Conservation (phyloP, 768 basidiomycete species). For the Kwoniella europaea region DNA sequence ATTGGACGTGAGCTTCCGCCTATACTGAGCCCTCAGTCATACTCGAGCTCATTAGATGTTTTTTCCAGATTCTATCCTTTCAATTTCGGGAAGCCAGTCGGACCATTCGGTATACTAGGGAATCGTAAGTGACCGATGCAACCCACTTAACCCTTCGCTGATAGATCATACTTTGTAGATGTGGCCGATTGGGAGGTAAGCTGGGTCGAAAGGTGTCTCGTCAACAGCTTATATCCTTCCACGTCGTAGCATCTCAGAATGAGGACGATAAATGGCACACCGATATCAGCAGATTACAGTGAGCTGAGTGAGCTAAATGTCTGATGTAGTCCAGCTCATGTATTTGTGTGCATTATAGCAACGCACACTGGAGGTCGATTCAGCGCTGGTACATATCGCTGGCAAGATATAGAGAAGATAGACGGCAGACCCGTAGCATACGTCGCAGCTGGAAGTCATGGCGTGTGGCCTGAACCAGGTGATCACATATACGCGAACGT, state of each 20-base stretch:
- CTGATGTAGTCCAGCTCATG: no score
- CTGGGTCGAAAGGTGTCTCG: no score
- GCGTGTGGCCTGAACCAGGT: conserved; percentile 48
- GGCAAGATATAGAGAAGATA: conserved; percentile 42
- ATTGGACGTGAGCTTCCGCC: conserved; percentile 43
- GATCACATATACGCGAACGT: conserved; percentile 48
- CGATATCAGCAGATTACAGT: conserved; percentile 49
- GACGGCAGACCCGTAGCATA: conserved; percentile 49
- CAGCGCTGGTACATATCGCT: conserved; percentile 43
- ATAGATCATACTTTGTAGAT: conserved; percentile 13
- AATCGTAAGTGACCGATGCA: conserved; percentile 52
- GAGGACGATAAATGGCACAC: conserved; percentile 41
- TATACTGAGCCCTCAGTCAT: not conserved
- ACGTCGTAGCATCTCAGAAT: conserved; percentile 33
- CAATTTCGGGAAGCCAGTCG: conserved; percentile 50
- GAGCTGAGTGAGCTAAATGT: conserved; percentile 8
- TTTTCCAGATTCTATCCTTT: conserved; percentile 43
- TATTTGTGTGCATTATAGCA: no score
- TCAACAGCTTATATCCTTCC: no score
- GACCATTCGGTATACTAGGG: conserved; percentile 44
- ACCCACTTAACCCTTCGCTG: not conserved
- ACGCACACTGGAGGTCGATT: conserved; percentile 40
- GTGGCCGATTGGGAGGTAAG: conserved; percentile 50
- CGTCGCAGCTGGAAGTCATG: conserved; percentile 50
- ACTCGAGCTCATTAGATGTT: conserved; percentile 5